phyloP scores from a whole-genome alignment of 2,329 filamentous ascomycete species.

The Paraphoma sp. region DNA sequence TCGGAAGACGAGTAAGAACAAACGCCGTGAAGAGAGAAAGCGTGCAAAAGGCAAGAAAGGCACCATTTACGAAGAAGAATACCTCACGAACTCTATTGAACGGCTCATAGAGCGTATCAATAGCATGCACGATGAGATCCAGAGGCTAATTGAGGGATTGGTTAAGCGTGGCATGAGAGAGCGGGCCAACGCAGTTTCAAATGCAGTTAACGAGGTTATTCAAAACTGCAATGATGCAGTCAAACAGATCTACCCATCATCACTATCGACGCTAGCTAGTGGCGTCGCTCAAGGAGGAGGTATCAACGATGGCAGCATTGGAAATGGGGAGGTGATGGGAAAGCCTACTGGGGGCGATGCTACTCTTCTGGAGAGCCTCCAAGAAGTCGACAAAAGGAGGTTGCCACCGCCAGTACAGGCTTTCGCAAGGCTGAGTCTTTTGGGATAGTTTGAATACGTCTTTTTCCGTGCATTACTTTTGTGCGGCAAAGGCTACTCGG shows the following conservation, averaged over 20 bases:
- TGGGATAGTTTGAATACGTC: slow-evolving; percentile 15
- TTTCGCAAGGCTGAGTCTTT: slow-evolving; percentile 53
- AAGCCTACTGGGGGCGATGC: slow-evolving; percentile 52
- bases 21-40: slow-evolving; percentile 91
- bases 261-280: background rate
- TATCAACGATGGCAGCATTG: background rate
- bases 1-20: slow-evolving; percentile 85
- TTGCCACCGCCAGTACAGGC: slow-evolving; percentile 61
- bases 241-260: slow-evolving; percentile 56
- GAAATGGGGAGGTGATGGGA: slow-evolving; percentile 16
- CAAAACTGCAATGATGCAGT: slow-evolving; percentile 72
- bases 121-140: slow-evolving; percentile 72
- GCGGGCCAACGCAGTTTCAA: slow-evolving; percentile 78
- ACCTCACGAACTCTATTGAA: slow-evolving; percentile 86
- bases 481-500: too few species aligned
- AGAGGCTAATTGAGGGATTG: slow-evolving; percentile 76
- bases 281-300: too few species aligned
- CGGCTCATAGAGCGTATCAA: slow-evolving; percentile 85
- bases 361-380: slow-evolving; percentile 54
- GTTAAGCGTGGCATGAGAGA: slow-evolving; percentile 86
- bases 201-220: slow-evolving; percentile 75
- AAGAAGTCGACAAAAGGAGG: slow-evolving; percentile 45
- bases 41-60: slow-evolving; percentile 93
- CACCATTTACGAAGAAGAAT: slow-evolving; percentile 97
- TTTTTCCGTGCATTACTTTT: too few species aligned